Conservation (phyloP, 768 basidiomycete species). For the Terana coerulea region DNA sequence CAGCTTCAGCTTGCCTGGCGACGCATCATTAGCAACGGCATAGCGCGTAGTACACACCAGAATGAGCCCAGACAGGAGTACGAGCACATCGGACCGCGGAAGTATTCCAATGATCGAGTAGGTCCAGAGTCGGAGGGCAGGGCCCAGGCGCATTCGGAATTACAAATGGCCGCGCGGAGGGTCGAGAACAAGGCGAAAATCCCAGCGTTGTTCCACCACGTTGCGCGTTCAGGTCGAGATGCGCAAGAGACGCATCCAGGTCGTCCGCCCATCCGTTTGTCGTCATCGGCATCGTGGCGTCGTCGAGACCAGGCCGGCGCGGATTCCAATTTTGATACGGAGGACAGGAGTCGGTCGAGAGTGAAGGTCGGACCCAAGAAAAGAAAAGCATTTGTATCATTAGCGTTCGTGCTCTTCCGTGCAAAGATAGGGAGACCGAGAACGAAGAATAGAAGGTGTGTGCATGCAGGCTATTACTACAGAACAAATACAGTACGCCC, state of each 20-base stretch:
- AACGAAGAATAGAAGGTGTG: not conserved
- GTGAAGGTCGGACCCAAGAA: constrained; percentile 9
- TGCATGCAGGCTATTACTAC: constrained; percentile 1
- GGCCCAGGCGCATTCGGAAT: not conserved
- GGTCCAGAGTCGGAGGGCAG: not conserved
- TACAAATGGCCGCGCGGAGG: not conserved
- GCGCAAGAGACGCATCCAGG: not conserved
- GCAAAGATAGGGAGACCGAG: not conserved
- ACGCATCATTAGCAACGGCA: not conserved
- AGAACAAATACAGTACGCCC: not conserved
- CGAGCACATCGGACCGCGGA: not conserved
- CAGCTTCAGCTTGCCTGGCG: constrained; percentile 31
- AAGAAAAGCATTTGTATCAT: constrained; percentile 24
- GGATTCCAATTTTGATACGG: not conserved
- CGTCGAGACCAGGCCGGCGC: not conserved
- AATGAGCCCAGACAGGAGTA: not conserved
- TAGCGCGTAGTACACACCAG: not conserved
- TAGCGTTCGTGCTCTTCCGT: constrained; percentile 5
- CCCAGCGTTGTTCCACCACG: not conserved
- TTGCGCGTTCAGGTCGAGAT: not conserved
- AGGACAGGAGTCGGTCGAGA: not conserved
- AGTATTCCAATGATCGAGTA: not conserved
- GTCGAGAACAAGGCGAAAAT: too few species aligned
- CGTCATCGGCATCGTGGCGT: not conserved
- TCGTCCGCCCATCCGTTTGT: not conserved